These are phyloP conservation scores for Ochetophila trinervis DNA, from an alignment of 306 rosid genomes.

Conservation along the genomic window DNA sequence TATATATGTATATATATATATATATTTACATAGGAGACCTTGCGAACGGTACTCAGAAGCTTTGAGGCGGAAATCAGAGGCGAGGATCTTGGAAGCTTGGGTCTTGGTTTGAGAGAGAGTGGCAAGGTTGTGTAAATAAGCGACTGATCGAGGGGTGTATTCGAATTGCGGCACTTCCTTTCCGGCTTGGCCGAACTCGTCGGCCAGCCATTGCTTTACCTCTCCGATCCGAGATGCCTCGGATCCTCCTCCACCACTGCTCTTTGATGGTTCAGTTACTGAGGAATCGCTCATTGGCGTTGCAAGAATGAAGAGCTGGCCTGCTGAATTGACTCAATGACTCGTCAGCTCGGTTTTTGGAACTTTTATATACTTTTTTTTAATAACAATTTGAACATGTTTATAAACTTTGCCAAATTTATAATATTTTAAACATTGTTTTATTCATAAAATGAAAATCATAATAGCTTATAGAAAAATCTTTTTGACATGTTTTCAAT, in stretches of 20 bases:
- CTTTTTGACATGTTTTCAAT: too few species aligned
- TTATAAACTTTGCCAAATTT: too few species aligned
- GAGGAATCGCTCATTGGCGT: conserved; percentile 4
- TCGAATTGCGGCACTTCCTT: conserved; percentile 81
- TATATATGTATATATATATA: neutral
- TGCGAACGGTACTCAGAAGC: conserved; percentile 88
- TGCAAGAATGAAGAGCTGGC: neutral
- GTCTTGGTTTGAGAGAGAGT: conserved; percentile 77
- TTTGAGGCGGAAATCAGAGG: conserved; percentile 80
- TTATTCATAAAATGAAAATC: too few species aligned
- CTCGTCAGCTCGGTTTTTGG: neutral
- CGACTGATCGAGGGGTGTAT: conserved; percentile 78
- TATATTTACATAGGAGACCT: conserved; percentile 55
- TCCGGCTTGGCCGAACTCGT: conserved; percentile 69
- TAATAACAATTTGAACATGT: too few species aligned
- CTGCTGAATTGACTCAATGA: conserved; percentile 4
- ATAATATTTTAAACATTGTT: too few species aligned
- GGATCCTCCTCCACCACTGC: conserved; percentile 6
- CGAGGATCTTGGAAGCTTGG: conserved; percentile 76
- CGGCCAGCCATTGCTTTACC: conserved; percentile 71
- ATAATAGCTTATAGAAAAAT: too few species aligned
- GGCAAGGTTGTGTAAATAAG: conserved; percentile 60
- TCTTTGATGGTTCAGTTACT: neutral
- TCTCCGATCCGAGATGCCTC: conserved; percentile 36
- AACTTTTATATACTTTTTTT: too few species aligned